Evolutionary conservation across 2,329 filamentous ascomycete species (phyloP).

Genomic region (Biscogniauxia sp.): DNA sequence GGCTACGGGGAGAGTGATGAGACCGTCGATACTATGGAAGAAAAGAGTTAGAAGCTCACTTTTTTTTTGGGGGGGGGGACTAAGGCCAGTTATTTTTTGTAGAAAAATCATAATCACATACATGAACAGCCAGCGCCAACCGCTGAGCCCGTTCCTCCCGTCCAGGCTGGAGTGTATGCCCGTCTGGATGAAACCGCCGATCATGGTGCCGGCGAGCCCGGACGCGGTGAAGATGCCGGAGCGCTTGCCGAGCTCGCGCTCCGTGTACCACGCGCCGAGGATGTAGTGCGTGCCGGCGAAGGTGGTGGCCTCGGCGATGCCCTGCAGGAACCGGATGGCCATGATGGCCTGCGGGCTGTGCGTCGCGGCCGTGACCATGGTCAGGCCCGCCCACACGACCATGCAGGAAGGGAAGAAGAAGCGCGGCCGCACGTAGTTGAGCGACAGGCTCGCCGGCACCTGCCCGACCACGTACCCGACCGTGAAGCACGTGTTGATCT

Average conservation of each 20-base stretch:
- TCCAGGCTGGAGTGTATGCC: conserved; percentile 46
- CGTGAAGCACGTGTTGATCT: conserved; percentile 52
- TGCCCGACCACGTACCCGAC: conserved; percentile 52
- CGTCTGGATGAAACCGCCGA: conserved; percentile 61
- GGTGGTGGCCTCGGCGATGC: conserved; percentile 53
- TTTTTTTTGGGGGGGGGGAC: no score
- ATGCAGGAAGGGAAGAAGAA: conserved; percentile 64
- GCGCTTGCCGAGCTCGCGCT: conserved; percentile 59
- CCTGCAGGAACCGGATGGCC: conserved; percentile 57
- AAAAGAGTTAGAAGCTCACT: conserved; percentile 2
- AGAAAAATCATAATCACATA: conserved; percentile 11
- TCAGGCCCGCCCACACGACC: conserved; percentile 61
- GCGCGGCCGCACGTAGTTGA: conserved; percentile 63
- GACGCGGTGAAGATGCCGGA: conserved; percentile 60
- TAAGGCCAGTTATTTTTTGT: no score
- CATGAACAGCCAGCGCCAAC: conserved; percentile 55
- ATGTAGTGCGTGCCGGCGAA: conserved; percentile 60
- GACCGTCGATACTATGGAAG: conserved; percentile 42
- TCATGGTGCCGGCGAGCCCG: conserved; percentile 59
- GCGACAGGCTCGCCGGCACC: conserved; percentile 58
- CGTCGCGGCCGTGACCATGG: conserved; percentile 57
- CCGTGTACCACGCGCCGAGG: conserved; percentile 60
- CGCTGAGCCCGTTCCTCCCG: conserved; percentile 46
- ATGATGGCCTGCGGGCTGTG: conserved; percentile 54
- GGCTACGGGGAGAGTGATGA: conserved; percentile 56